phyloP scores from a whole-genome alignment of 2,329 filamentous ascomycete species.

The Microsporum audouinii region DNA sequence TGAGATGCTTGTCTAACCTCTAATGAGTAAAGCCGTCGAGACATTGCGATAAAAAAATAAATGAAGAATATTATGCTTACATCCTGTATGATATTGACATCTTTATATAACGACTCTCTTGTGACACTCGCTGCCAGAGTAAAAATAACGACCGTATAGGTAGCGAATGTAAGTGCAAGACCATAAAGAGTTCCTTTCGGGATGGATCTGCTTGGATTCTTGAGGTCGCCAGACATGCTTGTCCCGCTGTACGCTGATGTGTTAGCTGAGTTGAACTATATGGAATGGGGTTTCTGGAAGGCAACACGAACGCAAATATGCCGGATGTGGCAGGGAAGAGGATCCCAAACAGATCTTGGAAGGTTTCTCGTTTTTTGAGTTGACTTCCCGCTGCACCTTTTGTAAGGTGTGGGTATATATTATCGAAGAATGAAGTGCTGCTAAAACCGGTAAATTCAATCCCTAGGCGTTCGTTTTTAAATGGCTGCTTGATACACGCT shows the following conservation, averaged over 20 bases:
- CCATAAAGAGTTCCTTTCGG: slow-evolving; percentile 74
- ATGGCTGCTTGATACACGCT: slow-evolving; percentile 56
- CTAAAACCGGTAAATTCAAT: slow-evolving; percentile 72
- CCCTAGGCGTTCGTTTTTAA: slow-evolving; percentile 48
- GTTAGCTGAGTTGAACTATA: slow-evolving; percentile 46
- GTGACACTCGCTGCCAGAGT: slow-evolving; percentile 68
- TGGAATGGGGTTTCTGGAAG: slow-evolving; percentile 25
- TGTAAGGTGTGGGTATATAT: slow-evolving; percentile 57
- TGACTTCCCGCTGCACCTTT: slow-evolving; percentile 52
- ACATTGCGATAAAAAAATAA: neutral
- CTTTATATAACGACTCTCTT: slow-evolving; percentile 58
- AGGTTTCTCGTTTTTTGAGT: slow-evolving; percentile 54
- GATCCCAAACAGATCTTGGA: slow-evolving; percentile 74
- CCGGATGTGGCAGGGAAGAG: slow-evolving; percentile 61
- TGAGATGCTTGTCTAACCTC: slow-evolving; percentile 56
- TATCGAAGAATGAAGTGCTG: slow-evolving; percentile 57
- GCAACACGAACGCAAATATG: slow-evolving; percentile 42
- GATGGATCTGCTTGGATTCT: slow-evolving; percentile 71
- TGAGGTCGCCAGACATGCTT: slow-evolving; percentile 81
- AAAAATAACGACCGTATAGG: slow-evolving; percentile 65
- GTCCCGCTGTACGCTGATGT: slow-evolving; percentile 45
- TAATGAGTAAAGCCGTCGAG: neutral
- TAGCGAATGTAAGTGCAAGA: slow-evolving; percentile 60
- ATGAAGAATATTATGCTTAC: slow-evolving; percentile 24
- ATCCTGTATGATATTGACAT: slow-evolving; percentile 69